Evolutionary conservation across 495 filamentous ascomycete genomes (phyloP).

Genomic region (Neurospora tetrasperma): DNA sequence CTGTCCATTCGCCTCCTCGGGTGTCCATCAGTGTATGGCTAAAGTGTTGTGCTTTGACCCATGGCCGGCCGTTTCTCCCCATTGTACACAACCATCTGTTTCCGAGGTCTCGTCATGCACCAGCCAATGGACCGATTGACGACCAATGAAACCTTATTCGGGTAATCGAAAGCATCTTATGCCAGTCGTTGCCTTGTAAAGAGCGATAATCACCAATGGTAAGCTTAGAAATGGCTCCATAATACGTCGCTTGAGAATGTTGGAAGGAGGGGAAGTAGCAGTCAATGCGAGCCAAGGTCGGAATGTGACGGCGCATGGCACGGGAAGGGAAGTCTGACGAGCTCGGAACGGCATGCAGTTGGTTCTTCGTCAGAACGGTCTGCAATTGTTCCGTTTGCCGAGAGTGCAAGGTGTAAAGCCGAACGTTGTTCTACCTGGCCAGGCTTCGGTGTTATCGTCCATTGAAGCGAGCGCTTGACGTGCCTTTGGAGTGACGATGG

Average conservation of each 20-base stretch:
- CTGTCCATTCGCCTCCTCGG: neutral
- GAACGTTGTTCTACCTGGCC: neutral
- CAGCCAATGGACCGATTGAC: neutral
- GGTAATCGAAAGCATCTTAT: neutral
- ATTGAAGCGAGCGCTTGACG: neutral
- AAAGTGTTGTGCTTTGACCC: neutral
- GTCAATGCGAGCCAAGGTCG: neutral
- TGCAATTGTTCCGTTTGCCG: neutral
- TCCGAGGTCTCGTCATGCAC: neutral
- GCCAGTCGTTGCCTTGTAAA: neutral
- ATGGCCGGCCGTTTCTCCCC: neutral
- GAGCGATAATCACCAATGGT: fast-evolving
- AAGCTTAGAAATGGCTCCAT: neutral
- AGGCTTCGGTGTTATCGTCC: neutral
- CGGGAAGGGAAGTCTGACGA: neutral
- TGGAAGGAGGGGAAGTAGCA: neutral
- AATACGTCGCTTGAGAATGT: neutral
- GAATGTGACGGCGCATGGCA: neutral
- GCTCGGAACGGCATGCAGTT: neutral
- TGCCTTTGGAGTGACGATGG: neutral
- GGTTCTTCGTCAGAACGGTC: neutral
- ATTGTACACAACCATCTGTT: neutral
- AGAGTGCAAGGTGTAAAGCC: neutral
- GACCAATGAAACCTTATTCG: neutral
- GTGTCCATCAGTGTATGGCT: neutral